These are phyloP conservation scores for Solanum okadae DNA, from an alignment of 257 asterid genomes.

Conservation along the genomic window DNA sequence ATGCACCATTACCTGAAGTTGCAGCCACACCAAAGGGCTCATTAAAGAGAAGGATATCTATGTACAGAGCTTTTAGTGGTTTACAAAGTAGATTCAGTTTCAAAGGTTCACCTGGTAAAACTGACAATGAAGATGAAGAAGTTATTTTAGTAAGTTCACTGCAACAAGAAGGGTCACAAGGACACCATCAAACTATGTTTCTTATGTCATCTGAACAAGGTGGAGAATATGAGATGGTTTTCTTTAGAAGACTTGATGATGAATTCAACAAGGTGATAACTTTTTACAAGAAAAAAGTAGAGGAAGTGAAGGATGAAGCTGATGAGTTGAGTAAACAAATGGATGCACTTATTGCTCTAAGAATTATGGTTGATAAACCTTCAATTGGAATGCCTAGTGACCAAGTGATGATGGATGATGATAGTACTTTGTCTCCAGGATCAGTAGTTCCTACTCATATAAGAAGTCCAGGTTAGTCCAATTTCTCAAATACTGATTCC, in stretches of 20 bases:
- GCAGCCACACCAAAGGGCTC: constrained; percentile 14
- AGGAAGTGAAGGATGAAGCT: constrained; percentile 39
- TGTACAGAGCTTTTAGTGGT: constrained; percentile 84
- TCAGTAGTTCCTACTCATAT: constrained; percentile 27
- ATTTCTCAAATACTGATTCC: not conserved
- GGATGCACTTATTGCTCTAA: constrained; percentile 79
- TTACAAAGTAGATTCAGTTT: constrained; percentile 17
- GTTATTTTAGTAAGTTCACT: constrained; percentile 42
- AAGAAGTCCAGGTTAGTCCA: constrained; percentile 33
- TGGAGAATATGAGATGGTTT: constrained; percentile 51
- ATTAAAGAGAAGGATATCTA: constrained; percentile 39
- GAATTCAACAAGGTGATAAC: constrained; percentile 62
- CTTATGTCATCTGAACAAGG: constrained; percentile 59
- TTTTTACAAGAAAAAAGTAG: constrained; percentile 47
- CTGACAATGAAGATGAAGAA: constrained; percentile 43
- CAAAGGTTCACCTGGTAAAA: constrained; percentile 1
- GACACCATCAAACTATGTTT: constrained; percentile 49
- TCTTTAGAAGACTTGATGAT: constrained; percentile 44
- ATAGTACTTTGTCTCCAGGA: constrained; percentile 14
- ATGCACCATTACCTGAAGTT: constrained; percentile 4
- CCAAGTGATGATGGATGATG: not conserved
- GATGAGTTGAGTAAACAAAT: constrained; percentile 56
- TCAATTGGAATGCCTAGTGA: not conserved
- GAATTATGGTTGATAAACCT: constrained; percentile 49
- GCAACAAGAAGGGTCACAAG: constrained; percentile 19